phyloP scores from a whole-genome alignment of 176 grass and related monocot species.

The Zoysia pacifica region DNA sequence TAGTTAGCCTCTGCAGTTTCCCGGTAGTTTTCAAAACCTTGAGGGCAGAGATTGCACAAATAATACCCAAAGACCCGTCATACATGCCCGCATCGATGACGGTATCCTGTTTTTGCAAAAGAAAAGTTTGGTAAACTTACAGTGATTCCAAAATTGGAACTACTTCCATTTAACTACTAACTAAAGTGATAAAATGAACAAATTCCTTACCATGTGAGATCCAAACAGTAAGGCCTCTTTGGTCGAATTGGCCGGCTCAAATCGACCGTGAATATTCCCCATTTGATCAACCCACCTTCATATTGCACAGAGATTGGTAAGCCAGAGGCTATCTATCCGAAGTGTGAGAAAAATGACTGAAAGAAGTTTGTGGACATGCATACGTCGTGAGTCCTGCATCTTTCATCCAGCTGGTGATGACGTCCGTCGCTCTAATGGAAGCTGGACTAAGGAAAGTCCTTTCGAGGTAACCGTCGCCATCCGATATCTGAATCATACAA shows the following conservation, averaged over 20 bases:
- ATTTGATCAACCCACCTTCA: slow-evolving; percentile 94
- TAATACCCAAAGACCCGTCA: slow-evolving; percentile 77
- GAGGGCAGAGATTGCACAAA: slow-evolving; percentile 82
- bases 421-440: slow-evolving; percentile 61
- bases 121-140: not conserved
- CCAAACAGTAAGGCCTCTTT: slow-evolving; percentile 66
- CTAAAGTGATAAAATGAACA: not conserved
- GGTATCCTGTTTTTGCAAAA: slow-evolving; percentile 66
- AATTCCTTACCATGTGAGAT: slow-evolving; percentile 69
- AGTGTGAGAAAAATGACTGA: slow-evolving; percentile 16
- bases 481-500: slow-evolving; percentile 69
- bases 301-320: not conserved
- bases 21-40: slow-evolving; percentile 76
- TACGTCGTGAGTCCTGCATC: slow-evolving; percentile 93
- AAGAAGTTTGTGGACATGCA: not conserved
- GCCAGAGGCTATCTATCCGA: not conserved
- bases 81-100: slow-evolving; percentile 96
- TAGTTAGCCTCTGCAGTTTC: slow-evolving; percentile 69
- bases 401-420: slow-evolving; percentile 91
- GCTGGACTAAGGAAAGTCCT: slow-evolving; percentile 93
- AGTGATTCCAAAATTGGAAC: not conserved
- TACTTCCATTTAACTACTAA: not conserved
- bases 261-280: slow-evolving; percentile 88
- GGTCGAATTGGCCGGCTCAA: slow-evolving; percentile 48
- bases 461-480: slow-evolving; percentile 85